Evolutionary conservation across 1,284 basidiomycete species (phyloP), one percentile per base, ranked within the genome.

Genomic region (Trichosporon asahii): DNA sequence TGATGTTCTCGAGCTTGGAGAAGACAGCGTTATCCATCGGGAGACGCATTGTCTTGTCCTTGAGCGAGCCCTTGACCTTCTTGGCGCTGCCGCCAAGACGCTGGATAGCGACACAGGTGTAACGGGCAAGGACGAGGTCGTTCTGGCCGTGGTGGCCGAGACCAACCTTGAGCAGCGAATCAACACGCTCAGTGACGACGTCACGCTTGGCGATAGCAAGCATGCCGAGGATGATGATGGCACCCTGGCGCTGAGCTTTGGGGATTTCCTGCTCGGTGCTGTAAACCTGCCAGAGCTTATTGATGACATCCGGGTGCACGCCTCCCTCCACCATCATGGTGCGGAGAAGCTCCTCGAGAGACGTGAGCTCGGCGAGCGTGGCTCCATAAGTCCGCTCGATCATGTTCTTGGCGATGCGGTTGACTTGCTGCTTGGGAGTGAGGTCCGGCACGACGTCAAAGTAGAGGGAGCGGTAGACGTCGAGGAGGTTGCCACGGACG

Each of bases 321-420:
- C 91, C 89, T 6, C 87, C 88, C 66, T 86, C 85, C n/a, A 78
- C 76, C 90, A 96, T 95, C 91, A 98, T 93, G 37, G 92, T 92
- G 53, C 93, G 88, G 89, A 99, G 90, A 86, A 99, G 90, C 84
- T 98, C 94, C 80, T 99, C 97, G 68, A 99, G 85, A 76, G 94
- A 96, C 0, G 95, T 99, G 64, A 99, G 85, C 82, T 99, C 96
- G 3, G 97, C 97, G 15, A 99, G 86, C 0, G 95, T 96, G 0
- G 95, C 92, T 31, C 91, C 88, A 77, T 94, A 95, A 0, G 95
- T 97, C 64, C 91, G 86, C 94, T 95, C 92, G 67, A 99, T 94
- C 89, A 99, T 93, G 81, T 99, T 98, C 84, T 94, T 95, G n/a
- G 95, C 89, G 64, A 99, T 96, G n/a, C 94, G 87, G 75, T 90